phyloP scores from a whole-genome alignment of 2,329 filamentous ascomycete species.

The Fusarium acutatum region DNA sequence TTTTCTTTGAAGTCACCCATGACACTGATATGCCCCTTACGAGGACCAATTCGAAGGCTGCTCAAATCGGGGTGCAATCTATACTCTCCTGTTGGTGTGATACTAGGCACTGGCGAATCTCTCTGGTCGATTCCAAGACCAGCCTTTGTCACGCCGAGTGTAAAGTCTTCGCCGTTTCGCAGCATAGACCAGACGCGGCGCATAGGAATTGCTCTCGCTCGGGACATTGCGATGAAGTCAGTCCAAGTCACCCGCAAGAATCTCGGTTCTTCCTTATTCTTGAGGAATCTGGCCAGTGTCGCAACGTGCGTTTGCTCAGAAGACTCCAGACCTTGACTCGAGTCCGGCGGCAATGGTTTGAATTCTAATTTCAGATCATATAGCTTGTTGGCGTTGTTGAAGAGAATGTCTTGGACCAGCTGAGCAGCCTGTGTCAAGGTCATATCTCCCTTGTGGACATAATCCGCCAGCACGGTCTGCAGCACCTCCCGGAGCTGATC shows the following conservation, averaged over 20 bases:
- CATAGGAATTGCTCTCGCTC: conserved; percentile 74
- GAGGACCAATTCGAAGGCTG: conserved; percentile 67
- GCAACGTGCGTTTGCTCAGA: conserved; percentile 12
- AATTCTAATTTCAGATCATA: conserved; percentile 69
- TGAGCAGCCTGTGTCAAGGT: conserved; percentile 68
- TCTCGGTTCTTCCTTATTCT: conserved; percentile 60
- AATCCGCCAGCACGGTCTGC: conserved; percentile 72
- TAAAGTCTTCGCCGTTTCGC: conserved; percentile 52
- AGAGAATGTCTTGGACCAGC: conserved; percentile 74
- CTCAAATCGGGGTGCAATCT: conserved; percentile 71
- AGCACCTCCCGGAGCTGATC: conserved; percentile 76
- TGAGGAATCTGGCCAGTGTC: conserved; percentile 49
- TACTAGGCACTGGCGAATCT: conserved; percentile 64
- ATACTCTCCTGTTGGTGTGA: conserved; percentile 70
- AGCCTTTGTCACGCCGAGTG: conserved; percentile 70
- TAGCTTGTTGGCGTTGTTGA: conserved; percentile 79
- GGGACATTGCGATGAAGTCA: conserved; percentile 76
- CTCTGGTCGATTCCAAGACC: conserved; percentile 73
- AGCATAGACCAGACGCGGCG: conserved; percentile 61
- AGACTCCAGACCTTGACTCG: not conserved
- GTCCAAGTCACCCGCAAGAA: conserved; percentile 81
- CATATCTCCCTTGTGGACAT: conserved; percentile 70
- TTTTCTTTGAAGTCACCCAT: conserved; percentile 72
- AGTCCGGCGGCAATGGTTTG: conserved; percentile 34
- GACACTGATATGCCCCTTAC: conserved; percentile 69